Evolutionary conservation across 2,329 filamentous ascomycete species (phyloP).

Genomic region (Sporothrix humicola): DNA sequence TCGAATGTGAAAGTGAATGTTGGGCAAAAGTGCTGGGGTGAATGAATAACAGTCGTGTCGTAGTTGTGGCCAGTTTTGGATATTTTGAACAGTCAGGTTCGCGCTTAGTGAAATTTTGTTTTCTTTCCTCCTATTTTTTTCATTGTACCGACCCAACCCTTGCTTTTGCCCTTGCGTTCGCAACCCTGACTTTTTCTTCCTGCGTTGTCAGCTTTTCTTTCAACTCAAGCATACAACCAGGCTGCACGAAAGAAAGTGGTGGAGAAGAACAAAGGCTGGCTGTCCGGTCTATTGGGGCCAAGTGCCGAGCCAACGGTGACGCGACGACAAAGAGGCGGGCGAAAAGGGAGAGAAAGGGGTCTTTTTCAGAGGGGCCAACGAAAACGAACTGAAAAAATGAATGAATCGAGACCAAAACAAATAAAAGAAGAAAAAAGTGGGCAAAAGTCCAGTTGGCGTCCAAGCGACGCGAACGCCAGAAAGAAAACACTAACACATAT

Average conservation of each 20-base stretch:
- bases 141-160: not conserved
- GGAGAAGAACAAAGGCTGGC: constrained; percentile 36
- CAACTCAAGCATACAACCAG: constrained; percentile 18
- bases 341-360: not conserved
- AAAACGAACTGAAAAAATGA: constrained; percentile 18
- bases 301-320: constrained; percentile 36
- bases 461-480: not conserved
- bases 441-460: not conserved
- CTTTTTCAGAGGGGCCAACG: constrained; percentile 8
- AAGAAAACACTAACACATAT: not conserved
- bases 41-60: not conserved
- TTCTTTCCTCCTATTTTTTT: not conserved
- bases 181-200: constrained; percentile 2
- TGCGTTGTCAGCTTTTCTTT: constrained; percentile 1
- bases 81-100: constrained; percentile 9
- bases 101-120: not conserved
- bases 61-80: not conserved
- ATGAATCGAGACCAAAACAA: constrained; percentile 18
- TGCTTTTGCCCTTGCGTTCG: constrained; percentile 20
- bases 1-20: no score
- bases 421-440: constrained; percentile 13
- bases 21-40: not conserved
- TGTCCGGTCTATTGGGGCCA: constrained; percentile 32
- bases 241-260: constrained; percentile 27
- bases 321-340: constrained; percentile 30